Percentiles rank a stretch among this genome's conserved stretches.
Evolutionary conservation across 352 stramenopile genomes (phyloP).

Genomic region (Phytophthora agathidicida): DNA sequence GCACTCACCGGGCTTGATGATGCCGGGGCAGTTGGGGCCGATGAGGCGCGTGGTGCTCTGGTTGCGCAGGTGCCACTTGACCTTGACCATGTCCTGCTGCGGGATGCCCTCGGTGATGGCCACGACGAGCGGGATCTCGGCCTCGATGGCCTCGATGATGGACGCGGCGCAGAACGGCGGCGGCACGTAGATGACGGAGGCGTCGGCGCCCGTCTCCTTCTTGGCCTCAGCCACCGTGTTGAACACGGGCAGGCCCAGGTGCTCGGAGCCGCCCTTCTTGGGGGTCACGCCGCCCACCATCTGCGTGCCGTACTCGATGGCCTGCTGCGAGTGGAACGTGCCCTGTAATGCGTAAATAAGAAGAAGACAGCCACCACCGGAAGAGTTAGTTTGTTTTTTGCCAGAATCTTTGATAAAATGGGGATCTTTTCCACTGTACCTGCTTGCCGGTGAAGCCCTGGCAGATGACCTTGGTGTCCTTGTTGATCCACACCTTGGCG

Average conservation of each 20-base stretch:
- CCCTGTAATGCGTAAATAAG: constrained; percentile 61
- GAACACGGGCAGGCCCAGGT: constrained; percentile 99
- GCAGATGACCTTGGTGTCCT: constrained; percentile 99
- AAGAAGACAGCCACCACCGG: constrained; percentile 4
- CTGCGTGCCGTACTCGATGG: constrained; percentile 99
- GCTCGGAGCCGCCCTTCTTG: constrained; percentile 97
- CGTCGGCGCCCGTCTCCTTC: constrained; percentile 91
- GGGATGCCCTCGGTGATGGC: constrained; percentile 99
- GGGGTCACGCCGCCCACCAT: constrained; percentile 99
- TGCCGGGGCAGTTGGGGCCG: constrained; percentile 99
- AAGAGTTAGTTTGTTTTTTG: constrained; percentile 8
- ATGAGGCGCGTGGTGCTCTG: constrained; percentile 97
- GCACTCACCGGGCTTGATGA: constrained; percentile 99
- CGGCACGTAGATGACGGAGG: constrained; percentile 99
- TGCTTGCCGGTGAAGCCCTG: constrained; percentile 99
- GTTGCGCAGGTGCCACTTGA: constrained; percentile 95
- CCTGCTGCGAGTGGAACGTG: constrained; percentile 99
- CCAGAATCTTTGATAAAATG: too few species aligned
- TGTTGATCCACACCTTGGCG: constrained; percentile 99
- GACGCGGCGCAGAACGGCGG: constrained; percentile 97
- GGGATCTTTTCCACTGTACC: constrained; percentile 57
- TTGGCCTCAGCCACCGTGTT: constrained; percentile 95
- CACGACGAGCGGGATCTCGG: constrained; percentile 96
- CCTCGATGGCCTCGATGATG: constrained; percentile 99
- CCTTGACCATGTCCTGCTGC: constrained; percentile 99